Evolutionary conservation across 208 protist genomes (phyloP).

Genomic region (Acanthamoeba healyi): DNA sequence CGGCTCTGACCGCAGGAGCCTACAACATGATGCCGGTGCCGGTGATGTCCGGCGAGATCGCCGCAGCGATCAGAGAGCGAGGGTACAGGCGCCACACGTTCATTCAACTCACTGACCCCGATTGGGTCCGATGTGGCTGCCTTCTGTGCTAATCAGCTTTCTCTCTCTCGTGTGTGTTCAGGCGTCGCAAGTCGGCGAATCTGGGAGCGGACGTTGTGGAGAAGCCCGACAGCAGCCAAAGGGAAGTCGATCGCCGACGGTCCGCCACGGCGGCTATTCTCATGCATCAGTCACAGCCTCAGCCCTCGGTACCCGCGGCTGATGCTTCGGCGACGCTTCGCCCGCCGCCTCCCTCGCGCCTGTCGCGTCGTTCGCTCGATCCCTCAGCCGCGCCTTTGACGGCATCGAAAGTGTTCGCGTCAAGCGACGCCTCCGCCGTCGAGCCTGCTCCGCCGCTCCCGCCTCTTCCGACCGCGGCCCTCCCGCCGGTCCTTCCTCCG

Average conservation of each 20-base stretch:
- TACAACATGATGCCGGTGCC: conserved; percentile 39
- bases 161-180: not conserved
- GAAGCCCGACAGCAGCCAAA: not conserved
- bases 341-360: not conserved
- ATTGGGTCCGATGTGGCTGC: too few relatives aligned
- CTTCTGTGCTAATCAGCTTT: not conserved
- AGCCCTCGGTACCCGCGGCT: not conserved
- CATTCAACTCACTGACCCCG: not conserved
- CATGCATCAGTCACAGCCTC: not conserved
- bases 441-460: not conserved
- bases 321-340: not conserved
- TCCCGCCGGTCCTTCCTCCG: not conserved
- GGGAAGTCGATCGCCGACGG: not conserved
- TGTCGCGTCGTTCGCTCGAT: not conserved
- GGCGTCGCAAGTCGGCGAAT: not conserved
- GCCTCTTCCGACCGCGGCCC: too few relatives aligned
- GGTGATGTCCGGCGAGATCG: conserved; percentile 26
- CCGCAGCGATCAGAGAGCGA: not conserved
- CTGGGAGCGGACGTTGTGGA: not conserved
- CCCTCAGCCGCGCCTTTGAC: not conserved
- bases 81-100: not conserved
- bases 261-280: not conserved
- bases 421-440: not conserved
- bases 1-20: not conserved
- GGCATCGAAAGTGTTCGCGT: not conserved